Percentiles rank a stretch among this genome's conserved stretches.
Conservation (phyloP, 306 rosid genomes). For the Cucurbita argyrosperma region DNA sequence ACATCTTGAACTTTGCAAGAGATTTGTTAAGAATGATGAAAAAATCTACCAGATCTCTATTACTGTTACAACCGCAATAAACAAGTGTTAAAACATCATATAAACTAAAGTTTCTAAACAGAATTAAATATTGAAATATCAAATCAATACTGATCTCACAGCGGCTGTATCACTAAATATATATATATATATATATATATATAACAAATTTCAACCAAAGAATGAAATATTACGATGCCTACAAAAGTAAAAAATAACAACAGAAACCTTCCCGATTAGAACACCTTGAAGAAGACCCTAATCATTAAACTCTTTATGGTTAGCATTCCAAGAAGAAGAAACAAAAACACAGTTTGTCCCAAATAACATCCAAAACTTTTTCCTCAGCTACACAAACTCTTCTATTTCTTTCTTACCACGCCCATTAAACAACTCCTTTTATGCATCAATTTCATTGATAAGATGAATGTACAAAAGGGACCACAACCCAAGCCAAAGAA, state of each 20-base stretch:
- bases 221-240: not conserved
- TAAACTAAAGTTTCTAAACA: not conserved
- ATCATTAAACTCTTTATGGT: not conserved
- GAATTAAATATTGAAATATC: not conserved
- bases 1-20: constrained; percentile 35
- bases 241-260: not conserved
- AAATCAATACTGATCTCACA: not conserved
- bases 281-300: not conserved
- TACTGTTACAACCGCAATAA: not conserved
- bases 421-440: not conserved
- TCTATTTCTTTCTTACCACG: not conserved
- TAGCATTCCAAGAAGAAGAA: not conserved
- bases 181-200: not conserved
- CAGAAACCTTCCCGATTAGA: not conserved
- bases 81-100: not conserved
- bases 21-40: not conserved
- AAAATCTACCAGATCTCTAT: constrained; percentile 1
- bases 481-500: not conserved
- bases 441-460: not conserved
- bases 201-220: not conserved
- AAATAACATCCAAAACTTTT: not conserved
- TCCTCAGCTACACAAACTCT: not conserved
- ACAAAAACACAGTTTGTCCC: not conserved
- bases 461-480: not conserved
- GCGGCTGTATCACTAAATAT: no score